Evolutionary conservation across 768 basidiomycete genomes (phyloP), one percentile per base, ranked within the genome.

Genomic region (Leccinum imitatum): DNA sequence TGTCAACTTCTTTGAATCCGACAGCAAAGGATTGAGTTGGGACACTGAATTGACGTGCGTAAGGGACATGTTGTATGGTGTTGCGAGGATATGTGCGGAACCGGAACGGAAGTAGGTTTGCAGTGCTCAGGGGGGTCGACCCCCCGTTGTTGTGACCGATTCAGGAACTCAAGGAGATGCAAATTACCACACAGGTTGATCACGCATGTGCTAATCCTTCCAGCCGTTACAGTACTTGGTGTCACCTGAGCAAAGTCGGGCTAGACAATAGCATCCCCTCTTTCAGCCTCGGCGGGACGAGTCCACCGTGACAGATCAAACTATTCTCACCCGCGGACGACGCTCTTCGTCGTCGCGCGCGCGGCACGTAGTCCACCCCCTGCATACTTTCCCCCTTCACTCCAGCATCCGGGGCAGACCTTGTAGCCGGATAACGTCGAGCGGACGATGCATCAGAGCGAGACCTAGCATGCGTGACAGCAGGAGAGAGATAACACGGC

Each of bases 31-130:
- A 54, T 87, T 80, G 57, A 93, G 81, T 59, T 91, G 82, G 6
- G 85, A 76, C n/a, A 84, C 70, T 15, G 88, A 89, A 10, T 76
- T 77, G 21, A 91, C 66, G 67, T 90, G 84, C 5, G 81, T 85
- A 58, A 89, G 82, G 19, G 87, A 72, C 86, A 86, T 86, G 50
- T 39, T 57, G 50, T 4, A 13, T 50, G 44, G 39, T 57, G 46
- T 47, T 47, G 15, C 10, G 39, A 63, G 8, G n/a, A 13, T 27
- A 33, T 33, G 13, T 33, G 33, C 33, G 33, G 13, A 33, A 11
- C 31, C 31, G 10, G 1, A 33, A 33, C 31, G 31, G 31, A 33
- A 31, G 31, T 33, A 33, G 31, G 31, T 33, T 33, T 33, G 31
- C 11, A 33, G 31, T 33, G 33, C 33, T 33, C 33, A 33, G 33